Percentiles rank a stretch among this genome's conserved stretches.
Evolutionary conservation across 257 asterid genomes (phyloP).

Genomic region (Plantago ovata): DNA sequence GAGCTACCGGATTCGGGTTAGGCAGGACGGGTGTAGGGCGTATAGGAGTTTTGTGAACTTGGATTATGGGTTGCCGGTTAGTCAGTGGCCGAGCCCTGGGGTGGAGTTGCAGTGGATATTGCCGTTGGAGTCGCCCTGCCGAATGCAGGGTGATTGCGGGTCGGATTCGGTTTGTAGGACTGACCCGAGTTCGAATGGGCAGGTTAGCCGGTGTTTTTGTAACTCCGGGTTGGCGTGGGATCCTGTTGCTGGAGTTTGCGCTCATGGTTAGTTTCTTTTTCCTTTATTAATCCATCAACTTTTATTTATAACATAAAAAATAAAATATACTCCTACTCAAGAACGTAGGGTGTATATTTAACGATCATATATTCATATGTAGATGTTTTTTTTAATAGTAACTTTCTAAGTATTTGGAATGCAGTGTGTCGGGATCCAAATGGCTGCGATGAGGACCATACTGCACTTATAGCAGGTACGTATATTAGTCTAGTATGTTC

Average conservation of each 20-base stretch:
- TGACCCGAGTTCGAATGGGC: conserved; percentile 37
- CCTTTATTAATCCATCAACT: neutral
- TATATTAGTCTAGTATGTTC: too few species aligned
- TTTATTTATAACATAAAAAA: neutral
- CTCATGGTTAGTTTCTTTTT: conserved; percentile 34
- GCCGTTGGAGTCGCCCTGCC: conserved; percentile 63
- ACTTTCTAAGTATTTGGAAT: neutral
- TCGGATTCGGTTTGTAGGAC: conserved; percentile 53
- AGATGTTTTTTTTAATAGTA: neutral
- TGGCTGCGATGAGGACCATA: conserved; percentile 52
- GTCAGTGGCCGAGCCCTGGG: conserved; percentile 69
- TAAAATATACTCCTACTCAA: too few species aligned
- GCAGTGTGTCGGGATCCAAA: conserved; percentile 64
- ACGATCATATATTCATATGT: too few species aligned
- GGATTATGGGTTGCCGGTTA: conserved; percentile 47
- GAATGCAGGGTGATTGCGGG: conserved; percentile 60
- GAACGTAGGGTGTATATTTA: too few species aligned
- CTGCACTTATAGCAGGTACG: conserved; percentile 77
- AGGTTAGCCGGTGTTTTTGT: conserved; percentile 62
- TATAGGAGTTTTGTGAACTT: conserved; percentile 74
- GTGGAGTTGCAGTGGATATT: conserved; percentile 75
- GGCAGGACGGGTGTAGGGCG: conserved; percentile 64
- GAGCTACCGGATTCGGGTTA: conserved; percentile 41
- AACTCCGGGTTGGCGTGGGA: conserved; percentile 68
- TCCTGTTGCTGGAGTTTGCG: conserved; percentile 53